A percentile compares a stretch with the other conserved stretches of the same genome.
Conservation (phyloP, 2,329 filamentous ascomycete species). For the Arthroderma uncinatum region DNA sequence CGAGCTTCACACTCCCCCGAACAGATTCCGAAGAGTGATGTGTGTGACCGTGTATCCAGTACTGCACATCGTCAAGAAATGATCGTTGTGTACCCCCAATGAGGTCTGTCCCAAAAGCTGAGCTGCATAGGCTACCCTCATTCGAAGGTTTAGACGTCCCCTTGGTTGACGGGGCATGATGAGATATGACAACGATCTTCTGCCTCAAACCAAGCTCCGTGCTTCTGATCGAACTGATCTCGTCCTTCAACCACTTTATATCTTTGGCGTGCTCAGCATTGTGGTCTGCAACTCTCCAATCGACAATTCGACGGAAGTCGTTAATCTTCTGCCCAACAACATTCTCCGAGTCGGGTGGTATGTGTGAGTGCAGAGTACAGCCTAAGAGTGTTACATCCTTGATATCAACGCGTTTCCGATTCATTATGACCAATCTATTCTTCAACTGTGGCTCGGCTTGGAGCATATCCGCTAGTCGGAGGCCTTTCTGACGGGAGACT, state of each 20-base stretch:
- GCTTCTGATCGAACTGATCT: conserved; percentile 20
- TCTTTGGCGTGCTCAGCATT: conserved; percentile 40
- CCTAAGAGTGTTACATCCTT: conserved; percentile 40
- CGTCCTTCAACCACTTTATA: conserved; percentile 38
- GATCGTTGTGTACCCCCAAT: neutral
- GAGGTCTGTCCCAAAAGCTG: conserved; percentile 32
- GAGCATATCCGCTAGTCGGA: conserved; percentile 14
- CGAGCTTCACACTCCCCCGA: conserved; percentile 24
- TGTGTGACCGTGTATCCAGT: conserved; percentile 39
- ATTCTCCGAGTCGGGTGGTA: conserved; percentile 31
- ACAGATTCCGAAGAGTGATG: conserved; percentile 35
- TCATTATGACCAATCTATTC: conserved; percentile 16
- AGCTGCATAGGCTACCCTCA: conserved; percentile 35
- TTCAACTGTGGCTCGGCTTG: conserved; percentile 15
- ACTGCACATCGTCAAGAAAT: conserved; percentile 9
- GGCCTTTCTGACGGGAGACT: conserved; percentile 17
- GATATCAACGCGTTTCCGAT: conserved; percentile 18
- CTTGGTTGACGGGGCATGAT: conserved; percentile 43
- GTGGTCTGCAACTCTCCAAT: conserved; percentile 42
- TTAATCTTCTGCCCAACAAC: conserved; percentile 37
- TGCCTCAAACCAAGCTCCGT: neutral
- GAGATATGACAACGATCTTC: conserved; percentile 41
- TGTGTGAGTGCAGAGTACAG: conserved; percentile 45
- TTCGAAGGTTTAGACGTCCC: conserved; percentile 41
- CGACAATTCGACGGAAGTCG: conserved; percentile 43